Conservation (phyloP, 1,139 yeast species). For the Pichia sp. region DNA sequence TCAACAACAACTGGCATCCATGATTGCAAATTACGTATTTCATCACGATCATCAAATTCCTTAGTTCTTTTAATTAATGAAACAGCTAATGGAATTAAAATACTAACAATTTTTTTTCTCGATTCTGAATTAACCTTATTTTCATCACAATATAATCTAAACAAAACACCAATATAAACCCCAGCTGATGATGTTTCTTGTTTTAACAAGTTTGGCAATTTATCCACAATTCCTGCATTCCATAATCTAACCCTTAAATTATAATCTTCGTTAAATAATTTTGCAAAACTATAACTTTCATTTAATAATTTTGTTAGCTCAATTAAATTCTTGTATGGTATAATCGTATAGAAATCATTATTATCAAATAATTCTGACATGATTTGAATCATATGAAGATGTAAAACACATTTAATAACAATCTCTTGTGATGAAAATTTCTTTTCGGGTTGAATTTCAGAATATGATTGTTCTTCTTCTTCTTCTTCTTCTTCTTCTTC, state of each 20-base stretch:
- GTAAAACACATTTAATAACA: slow-evolving; percentile 88
- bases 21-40: slow-evolving; percentile 72
- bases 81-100: slow-evolving; percentile 66
- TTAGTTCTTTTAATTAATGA: slow-evolving; percentile 65
- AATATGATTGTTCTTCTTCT: slow-evolving; percentile 10
- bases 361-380: slow-evolving; percentile 72
- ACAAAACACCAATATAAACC: slow-evolving; percentile 73
- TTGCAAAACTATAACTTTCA: slow-evolving; percentile 74
- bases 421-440: slow-evolving; percentile 36
- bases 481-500: slow-evolving; percentile 21
- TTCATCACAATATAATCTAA: slow-evolving; percentile 72
- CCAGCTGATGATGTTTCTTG: slow-evolving; percentile 92
- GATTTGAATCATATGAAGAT: slow-evolving; percentile 80
- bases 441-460: slow-evolving; percentile 9
- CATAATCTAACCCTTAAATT: slow-evolving; percentile 79
- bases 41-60: slow-evolving; percentile 64
- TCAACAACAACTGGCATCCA: slow-evolving; percentile 93
- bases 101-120: slow-evolving; percentile 41
- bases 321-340: slow-evolving; percentile 61
- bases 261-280: slow-evolving; percentile 81
- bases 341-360: slow-evolving; percentile 58
- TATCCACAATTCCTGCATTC: slow-evolving; percentile 89
- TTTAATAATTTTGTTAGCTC: slow-evolving; percentile 54
- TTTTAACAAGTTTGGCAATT: slow-evolving; percentile 81
- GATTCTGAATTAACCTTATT: slow-evolving; percentile 30